Evolutionary conservation across 2,329 filamentous ascomycete genomes (phyloP), one percentile per base, ranked within the genome.

Genomic region (Cryphonectria naterciae): DNA sequence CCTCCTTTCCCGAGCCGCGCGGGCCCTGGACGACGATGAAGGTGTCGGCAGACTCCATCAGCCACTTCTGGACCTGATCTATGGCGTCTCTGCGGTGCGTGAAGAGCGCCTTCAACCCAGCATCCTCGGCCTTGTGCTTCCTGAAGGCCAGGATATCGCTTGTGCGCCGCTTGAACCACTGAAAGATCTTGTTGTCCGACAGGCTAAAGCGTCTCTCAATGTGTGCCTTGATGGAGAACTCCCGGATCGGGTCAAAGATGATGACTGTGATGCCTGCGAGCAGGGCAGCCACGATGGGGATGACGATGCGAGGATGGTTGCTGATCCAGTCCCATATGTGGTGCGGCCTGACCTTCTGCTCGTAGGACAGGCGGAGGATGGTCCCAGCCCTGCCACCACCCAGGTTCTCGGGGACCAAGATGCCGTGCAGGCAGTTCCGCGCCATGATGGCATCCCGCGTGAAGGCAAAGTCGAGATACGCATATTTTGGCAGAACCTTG

Each of bases 1-100:
- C 95, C 73, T 89, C 91, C 81, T 98, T 98, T 1, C 95, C 96
- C 0, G 94, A 97, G 8, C 95, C 96, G 67, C 94, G 89, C 5
- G 96, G 95, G 0, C 96, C 96, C 77, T 97, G 95, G 0, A 99
- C 89, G 11, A 98, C 93, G 74, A 97, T 94, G 78, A 98, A 98
- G 0, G 95, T 98, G 72, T 96, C 94, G 0, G 92, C 89, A 5
- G 92, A 95, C 76, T 98, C 95, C 77, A 94, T 90, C 10, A 98
- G 83, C 94, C 94, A 97, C 19, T 89, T 91, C 74, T 91, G 90
- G 17, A 99, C 87, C 77, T 95, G 90, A 32, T 94, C 88, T 72
- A 98, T 96, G 66, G 94, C 88, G 60, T 89, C 89, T 75, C 92
- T 93, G 28, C 94, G 90, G 77, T 97, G 94, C 73, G 94, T 93